Percentiles rank a stretch among this genome's conserved stretches.
These are phyloP conservation scores for Microbotryomycetes sp. DNA, from an alignment of 1,284 basidiomycete species.

Conservation along the genomic window DNA sequence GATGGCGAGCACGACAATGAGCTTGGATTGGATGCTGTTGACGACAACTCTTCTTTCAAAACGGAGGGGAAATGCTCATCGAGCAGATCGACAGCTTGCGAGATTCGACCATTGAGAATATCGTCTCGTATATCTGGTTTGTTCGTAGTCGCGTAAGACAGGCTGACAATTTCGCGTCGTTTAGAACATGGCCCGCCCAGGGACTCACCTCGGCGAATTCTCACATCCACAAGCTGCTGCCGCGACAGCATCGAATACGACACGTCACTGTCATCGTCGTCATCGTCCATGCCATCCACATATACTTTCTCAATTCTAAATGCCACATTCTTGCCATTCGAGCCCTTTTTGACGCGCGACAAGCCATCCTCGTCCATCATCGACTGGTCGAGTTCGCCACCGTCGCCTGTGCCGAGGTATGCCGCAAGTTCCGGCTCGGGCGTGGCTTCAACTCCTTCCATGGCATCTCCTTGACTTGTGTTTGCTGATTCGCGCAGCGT, in stretches of 20 bases:
- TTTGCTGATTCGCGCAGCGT: background rate
- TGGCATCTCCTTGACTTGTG: conserved; percentile 1
- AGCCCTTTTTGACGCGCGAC: background rate
- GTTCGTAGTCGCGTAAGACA: too few relatives aligned
- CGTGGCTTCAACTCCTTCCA: conserved; percentile 31
- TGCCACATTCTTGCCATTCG: background rate
- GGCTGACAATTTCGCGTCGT: too few relatives aligned
- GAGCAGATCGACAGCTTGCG: conserved; percentile 59
- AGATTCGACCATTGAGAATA: conserved; percentile 63
- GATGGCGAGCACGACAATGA: conserved; percentile 7
- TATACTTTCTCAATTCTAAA: background rate
- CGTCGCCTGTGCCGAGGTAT: conserved; percentile 18
- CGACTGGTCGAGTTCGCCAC: conserved; percentile 3
- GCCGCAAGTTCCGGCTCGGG: conserved; percentile 9
- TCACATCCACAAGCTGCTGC: background rate
- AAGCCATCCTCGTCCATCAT: background rate
- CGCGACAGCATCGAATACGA: background rate
- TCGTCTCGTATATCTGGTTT: conserved; percentile 56
- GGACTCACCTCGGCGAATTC: background rate
- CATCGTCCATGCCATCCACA: background rate
- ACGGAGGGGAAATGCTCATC: conserved; percentile 64
- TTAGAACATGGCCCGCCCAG: background rate
- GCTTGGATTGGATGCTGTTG: background rate
- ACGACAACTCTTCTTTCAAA: conserved; percentile 52
- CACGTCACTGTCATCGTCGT: background rate